Evolutionary conservation across 805 yeast species (phyloP), one percentile per base, ranked within the genome.

Genomic region (Hanseniaspora taiwanica): DNA sequence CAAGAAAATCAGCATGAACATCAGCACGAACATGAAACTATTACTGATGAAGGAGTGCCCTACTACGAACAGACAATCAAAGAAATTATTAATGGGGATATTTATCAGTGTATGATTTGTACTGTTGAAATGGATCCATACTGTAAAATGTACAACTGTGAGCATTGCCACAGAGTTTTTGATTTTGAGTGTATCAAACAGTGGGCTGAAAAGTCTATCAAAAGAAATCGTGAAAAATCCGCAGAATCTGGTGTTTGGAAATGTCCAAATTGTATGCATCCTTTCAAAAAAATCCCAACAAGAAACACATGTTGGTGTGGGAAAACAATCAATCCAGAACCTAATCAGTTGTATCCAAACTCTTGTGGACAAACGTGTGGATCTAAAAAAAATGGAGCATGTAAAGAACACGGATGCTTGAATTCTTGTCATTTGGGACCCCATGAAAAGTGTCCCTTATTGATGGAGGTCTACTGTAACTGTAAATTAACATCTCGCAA

Each of bases 311-410:
- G 96, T 54, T 86, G 96, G 96, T 86, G 96, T 65, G 89, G 87
- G 1, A 80, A 82, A 50, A 71, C 69, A 2, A 62, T 72, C 16
- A 74, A 81, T 46, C 96, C 96, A 0, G 62, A 55, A 3, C 58
- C 68, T 1, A 76, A 78, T 49, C 58, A 66, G 16, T 58, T 77
- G 39, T 62, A 68, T 38, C 95, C 96, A 0, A 91, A 86, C 48
- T 78, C 91, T 37, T 87, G 96, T 66, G 95, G 95, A 2, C 86
- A 81, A 53, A 68, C 83, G 1, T 86, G 96, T 62, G 69, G 71
- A 38, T 62, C 65, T 29, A 68, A 72, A 24, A 64, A 78, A 38
- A 55, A 59, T 1, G 81, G 96, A 55, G 33, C 8, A 4, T 29
- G 33, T n/a, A 29, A 29, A 29, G 68, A 76, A 2, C 96, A 86